Evolutionary conservation across 2,329 filamentous ascomycete genomes (phyloP), one percentile per base, ranked within the genome.

Genomic region (Penicillium paneum): DNA sequence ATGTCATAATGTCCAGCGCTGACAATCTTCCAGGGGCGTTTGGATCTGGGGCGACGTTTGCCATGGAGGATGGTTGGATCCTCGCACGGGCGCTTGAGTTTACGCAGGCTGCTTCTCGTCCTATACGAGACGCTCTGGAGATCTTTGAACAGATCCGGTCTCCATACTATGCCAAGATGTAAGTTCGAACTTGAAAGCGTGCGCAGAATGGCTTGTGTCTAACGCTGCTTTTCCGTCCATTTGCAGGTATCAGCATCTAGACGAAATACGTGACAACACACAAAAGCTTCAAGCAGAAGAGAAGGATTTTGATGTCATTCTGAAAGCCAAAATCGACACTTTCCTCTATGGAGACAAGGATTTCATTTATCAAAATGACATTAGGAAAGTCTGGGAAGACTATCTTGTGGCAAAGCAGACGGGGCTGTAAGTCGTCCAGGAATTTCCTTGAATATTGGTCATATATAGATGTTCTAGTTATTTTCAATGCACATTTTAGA

Each of bases 21-120:
- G 19, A 50, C 15, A 17, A 17, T 8, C 19, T 1, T 35, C 12
- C 15, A 65, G 74, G 74, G 2, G 74, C 74, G 0, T 76, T 76
- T 58, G 76, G 77, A 0, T 76, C 75, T 3, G 76, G 77, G 0
- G 76, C 77, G 5, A 76, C 72, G 0, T 78, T 78, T 55, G 76
- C 77, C 0, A 67, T 78, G 60, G 72, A 79, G 58, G 77, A 78
- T 63, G 75, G 72, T 8, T 79, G 73, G 74, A 71, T 78, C 24
- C 66, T 78, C 2, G 74, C 74, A 11, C 68, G 69, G 52, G 67
- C 74, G 3, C 64, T 73, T 34, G 65, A 68, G 7, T 45, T 67
- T 36, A 60, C 64, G 10, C 49, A 36, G 4, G 24, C 41, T 31
- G 39, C 51, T 55, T 19, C 50, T 15, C 38, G 61, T 45, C 57